Evolutionary conservation across 106 monocot species (phyloP).

Genomic region (Amphibolis antarctica): DNA sequence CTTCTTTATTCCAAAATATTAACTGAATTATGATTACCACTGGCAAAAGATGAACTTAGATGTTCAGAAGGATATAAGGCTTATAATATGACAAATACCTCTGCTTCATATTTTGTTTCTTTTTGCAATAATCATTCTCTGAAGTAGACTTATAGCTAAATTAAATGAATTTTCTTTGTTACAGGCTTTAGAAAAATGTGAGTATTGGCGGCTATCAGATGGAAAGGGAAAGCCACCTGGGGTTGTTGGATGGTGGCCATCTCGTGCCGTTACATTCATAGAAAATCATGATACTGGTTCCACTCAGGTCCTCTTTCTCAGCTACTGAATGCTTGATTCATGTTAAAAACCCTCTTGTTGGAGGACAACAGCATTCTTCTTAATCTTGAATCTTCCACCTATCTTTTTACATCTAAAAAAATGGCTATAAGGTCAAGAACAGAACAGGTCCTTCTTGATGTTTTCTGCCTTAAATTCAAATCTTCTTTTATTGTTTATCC

Average conservation of each 20-base stretch:
- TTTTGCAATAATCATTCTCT: not conserved
- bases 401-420: too few species aligned
- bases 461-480: too few species aligned
- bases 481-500: too few species aligned
- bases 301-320: constrained; percentile 39
- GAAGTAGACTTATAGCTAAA: not conserved
- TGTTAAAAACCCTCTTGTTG: too few species aligned
- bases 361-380: too few species aligned
- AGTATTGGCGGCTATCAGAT: constrained; percentile 72
- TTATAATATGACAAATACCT: not conserved
- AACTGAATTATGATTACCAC: too few species aligned
- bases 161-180: not conserved
- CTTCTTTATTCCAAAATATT: too few species aligned
- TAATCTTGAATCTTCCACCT: too few species aligned
- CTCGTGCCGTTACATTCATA: constrained; percentile 71
- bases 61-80: too few species aligned
- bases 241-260: constrained; percentile 73
- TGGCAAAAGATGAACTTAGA: too few species aligned
- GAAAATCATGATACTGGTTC: constrained; percentile 84
- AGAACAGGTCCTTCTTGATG: too few species aligned
- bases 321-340: not conserved
- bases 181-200: constrained; percentile 54
- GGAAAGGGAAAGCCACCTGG: constrained; percentile 72
- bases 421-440: too few species aligned
- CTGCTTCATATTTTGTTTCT: not conserved